Base-by-base conservation (phyloP, 2,329 filamentous ascomycete genomes). In the Mariannaea sp. region DNA sequence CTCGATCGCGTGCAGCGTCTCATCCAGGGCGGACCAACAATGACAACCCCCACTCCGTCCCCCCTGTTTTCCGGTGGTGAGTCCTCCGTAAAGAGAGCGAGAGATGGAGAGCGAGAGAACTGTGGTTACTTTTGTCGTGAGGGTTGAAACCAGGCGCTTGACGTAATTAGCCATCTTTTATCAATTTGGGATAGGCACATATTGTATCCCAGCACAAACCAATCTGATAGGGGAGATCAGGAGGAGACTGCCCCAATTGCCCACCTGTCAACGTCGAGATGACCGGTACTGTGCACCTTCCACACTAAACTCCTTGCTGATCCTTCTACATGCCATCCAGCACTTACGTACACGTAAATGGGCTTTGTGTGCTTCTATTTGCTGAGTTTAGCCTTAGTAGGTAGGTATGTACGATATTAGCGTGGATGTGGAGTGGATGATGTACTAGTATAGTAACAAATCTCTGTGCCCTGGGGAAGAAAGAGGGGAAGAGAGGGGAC, bases 1-100 rank as follows among this genome's bases (percentile, higher is more conserved):
- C 27, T 45, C 51, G 45, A 54, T 54, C 45, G 45, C 35, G 27
- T 49, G 45, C 45, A 54, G 51, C 30, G 40, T 54, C n/a, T 45
- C 51, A 44, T 49, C 44, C 45, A 44, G 42, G 45, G 33, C 33
- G 20, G 27, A 29, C 51, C 45, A 54, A 54, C 51, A 41, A 49
- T 32, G 12, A 27, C 32, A 35, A 45, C 51, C 45, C 51, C 44
- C 51, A 44, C 51, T 29, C 26, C 26, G 12, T 29, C n/a, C n/a
- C n/a, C n/a, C n/a, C n/a, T n/a, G n/a, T n/a, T n/a, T n/a, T n/a
- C n/a, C n/a, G n/a, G n/a, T n/a, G n/a, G n/a, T n/a, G n/a, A n/a
- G n/a, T n/a, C n/a, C n/a, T n/a, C n/a, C n/a, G n/a, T n/a, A n/a
- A n/a, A n/a, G n/a, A n/a, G n/a, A n/a, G n/a, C n/a, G n/a, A n/a